phyloP scores from a whole-genome alignment of 306 rosid species.

The Begonia masoniana region DNA sequence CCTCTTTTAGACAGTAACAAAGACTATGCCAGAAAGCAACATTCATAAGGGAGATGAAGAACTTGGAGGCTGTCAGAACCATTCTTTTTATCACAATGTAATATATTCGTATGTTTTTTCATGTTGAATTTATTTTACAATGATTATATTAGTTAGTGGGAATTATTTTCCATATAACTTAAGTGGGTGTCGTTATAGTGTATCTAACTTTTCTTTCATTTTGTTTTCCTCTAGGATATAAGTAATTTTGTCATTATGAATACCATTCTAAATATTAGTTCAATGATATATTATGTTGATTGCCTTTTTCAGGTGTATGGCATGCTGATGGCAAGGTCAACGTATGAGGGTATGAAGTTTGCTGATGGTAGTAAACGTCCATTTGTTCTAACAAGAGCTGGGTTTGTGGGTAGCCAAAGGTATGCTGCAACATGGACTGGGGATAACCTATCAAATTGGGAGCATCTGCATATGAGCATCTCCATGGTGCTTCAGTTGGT shows the following conservation, averaged over 20 bases:
- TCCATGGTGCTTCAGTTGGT: slow-evolving; percentile 94
- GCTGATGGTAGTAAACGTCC: slow-evolving; percentile 68
- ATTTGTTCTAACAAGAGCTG: slow-evolving; percentile 94
- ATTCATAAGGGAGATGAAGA: slow-evolving; percentile 82
- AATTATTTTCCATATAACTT: no score
- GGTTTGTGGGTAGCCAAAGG: slow-evolving; percentile 88
- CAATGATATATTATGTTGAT: slow-evolving; percentile 5
- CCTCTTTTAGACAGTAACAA: slow-evolving; percentile 46
- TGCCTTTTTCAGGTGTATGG: slow-evolving; percentile 60
- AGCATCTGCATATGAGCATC: slow-evolving; percentile 94
- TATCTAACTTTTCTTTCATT: no score
- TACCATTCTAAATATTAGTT: no score
- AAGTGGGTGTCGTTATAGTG: no score
- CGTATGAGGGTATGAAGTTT: slow-evolving; percentile 81
- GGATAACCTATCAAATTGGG: slow-evolving; percentile 91
- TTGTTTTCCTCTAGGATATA: no score
- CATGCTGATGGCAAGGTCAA: slow-evolving; percentile 81
- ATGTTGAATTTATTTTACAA: no score
- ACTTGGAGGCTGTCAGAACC: slow-evolving; percentile 81
- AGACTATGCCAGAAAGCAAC: slow-evolving; percentile 88
- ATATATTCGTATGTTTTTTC: neutral
- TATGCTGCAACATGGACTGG: slow-evolving; percentile 97
- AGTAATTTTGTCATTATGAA: no score
- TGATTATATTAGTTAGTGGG: no score
- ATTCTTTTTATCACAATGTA: slow-evolving; percentile 88